These are phyloP conservation scores for Rubroboletus satanas DNA, from an alignment of 768 basidiomycete genomes.

Conservation along the genomic window DNA sequence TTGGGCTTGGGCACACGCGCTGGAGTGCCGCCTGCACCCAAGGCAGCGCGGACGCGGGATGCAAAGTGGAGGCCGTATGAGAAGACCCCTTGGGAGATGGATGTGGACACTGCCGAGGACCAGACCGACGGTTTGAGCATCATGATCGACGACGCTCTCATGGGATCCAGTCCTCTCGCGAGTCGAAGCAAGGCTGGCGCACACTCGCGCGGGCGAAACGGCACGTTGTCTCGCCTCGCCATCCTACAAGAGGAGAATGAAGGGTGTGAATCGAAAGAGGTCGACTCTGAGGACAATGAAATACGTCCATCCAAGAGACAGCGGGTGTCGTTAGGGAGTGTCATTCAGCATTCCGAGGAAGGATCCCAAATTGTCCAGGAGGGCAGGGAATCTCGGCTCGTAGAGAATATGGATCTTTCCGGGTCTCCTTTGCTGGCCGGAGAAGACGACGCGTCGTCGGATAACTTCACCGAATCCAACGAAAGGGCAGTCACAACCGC, in stretches of 20 bases:
- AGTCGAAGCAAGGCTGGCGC: constrained; percentile 13
- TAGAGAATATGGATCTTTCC: constrained; percentile 28
- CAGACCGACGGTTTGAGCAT: constrained; percentile 3
- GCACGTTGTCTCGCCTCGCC: constrained; percentile 12
- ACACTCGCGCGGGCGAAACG: constrained; percentile 6
- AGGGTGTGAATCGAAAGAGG: constrained; percentile 9
- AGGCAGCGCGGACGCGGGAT: constrained; percentile 23
- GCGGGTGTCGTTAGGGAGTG: constrained; percentile 2
- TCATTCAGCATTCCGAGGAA: background rate
- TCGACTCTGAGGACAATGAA: constrained; percentile 5
- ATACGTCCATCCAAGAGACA: constrained; percentile 22
- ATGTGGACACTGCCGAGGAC: constrained; percentile 11
- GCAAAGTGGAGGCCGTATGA: constrained; percentile 17
- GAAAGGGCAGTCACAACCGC: background rate
- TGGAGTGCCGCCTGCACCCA: constrained; percentile 33
- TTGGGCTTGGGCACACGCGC: constrained; percentile 22
- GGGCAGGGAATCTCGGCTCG: constrained; percentile 14
- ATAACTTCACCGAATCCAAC: background rate
- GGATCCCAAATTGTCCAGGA: background rate
- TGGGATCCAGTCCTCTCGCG: constrained; percentile 28
- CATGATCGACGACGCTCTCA: constrained; percentile 14
- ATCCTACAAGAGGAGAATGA: constrained; percentile 31
- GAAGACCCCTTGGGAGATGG: constrained; percentile 25
- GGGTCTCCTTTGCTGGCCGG: constrained; percentile 20
- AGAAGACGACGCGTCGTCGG: background rate